These are phyloP conservation scores for Sarocladiaceae sp. DNA, from an alignment of 2,329 filamentous ascomycete species.

Conservation along the genomic window DNA sequence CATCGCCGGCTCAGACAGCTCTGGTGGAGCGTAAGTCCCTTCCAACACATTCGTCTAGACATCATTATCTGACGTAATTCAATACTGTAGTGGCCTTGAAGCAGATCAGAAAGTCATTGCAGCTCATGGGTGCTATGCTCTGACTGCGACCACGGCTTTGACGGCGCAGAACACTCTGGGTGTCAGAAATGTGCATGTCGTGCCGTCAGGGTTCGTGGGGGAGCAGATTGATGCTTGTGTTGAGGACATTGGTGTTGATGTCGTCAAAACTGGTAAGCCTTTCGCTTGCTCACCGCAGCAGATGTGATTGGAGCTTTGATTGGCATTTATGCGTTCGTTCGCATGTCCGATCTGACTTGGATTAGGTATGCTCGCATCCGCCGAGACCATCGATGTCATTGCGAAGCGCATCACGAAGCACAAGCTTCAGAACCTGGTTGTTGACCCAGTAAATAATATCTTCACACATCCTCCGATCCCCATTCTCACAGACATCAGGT, in stretches of 20 bases:
- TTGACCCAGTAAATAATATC: constrained; percentile 30
- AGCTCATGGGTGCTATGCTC: constrained; percentile 89
- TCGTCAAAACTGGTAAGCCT: constrained; percentile 92
- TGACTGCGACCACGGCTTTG: constrained; percentile 91
- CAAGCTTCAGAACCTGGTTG: constrained; percentile 25
- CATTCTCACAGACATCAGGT: constrained; percentile 51
- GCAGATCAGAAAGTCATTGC: constrained; percentile 94
- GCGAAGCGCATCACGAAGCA: constrained; percentile 25
- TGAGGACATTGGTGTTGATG: constrained; percentile 80
- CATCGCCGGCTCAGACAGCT: constrained; percentile 86
- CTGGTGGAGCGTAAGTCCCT: constrained; percentile 70
- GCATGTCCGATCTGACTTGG: constrained; percentile 16
- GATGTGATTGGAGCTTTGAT: too few species aligned
- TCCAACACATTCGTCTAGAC: neutral
- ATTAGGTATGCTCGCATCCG: constrained; percentile 34
- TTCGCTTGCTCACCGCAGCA: too few species aligned
- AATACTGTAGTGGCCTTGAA: constrained; percentile 81
- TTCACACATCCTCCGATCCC: neutral
- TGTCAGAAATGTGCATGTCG: constrained; percentile 74
- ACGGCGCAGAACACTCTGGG: constrained; percentile 94
- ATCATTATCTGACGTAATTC: neutral
- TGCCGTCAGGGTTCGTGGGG: constrained; percentile 72
- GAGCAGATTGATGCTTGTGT: constrained; percentile 84
- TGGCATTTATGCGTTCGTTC: too few species aligned
- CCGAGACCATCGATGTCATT: constrained; percentile 33